phyloP scores from a whole-genome alignment of 352 stramenopile species.

The Globisporangium echinulatum region DNA sequence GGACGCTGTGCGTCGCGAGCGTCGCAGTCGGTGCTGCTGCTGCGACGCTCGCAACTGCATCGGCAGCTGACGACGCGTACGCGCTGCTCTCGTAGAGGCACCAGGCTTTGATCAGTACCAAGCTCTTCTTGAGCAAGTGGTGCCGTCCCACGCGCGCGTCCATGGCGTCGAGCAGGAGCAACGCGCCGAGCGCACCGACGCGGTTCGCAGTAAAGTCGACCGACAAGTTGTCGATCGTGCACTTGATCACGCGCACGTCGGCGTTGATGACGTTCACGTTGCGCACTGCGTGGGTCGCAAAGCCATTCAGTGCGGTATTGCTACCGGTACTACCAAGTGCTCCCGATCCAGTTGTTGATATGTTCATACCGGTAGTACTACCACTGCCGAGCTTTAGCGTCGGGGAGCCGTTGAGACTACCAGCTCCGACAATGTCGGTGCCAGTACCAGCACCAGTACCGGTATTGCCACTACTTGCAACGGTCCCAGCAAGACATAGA shows the following conservation, averaged over 20 bases:
- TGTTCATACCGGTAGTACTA: neutral
- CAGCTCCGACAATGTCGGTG: neutral
- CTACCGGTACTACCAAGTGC: too few relatives aligned
- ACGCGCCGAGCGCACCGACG: constrained; percentile 65
- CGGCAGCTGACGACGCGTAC: constrained; percentile 28
- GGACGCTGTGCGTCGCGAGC: constrained; percentile 34
- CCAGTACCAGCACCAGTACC: too few relatives aligned
- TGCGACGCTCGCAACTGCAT: constrained; percentile 4
- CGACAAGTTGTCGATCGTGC: constrained; percentile 86
- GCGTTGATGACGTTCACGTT: constrained; percentile 90
- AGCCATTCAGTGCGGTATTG: constrained; percentile 1
- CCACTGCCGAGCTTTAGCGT: neutral
- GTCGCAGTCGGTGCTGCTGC: neutral
- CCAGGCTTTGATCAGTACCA: constrained; percentile 89
- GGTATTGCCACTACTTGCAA: constrained; percentile 8
- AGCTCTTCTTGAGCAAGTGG: constrained; percentile 84
- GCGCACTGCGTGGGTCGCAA: constrained; percentile 44
- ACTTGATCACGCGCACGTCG: constrained; percentile 86
- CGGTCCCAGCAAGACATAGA: constrained; percentile 58
- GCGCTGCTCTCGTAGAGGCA: constrained; percentile 78
- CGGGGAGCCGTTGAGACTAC: neutral
- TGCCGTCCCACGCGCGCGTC: constrained; percentile 63
- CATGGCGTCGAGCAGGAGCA: constrained; percentile 84
- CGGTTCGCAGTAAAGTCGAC: constrained; percentile 88
- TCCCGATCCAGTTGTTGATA: too few relatives aligned